phyloP scores from a whole-genome alignment of 1,284 basidiomycete genomes.

The Ceratobasidium sp. region DNA sequence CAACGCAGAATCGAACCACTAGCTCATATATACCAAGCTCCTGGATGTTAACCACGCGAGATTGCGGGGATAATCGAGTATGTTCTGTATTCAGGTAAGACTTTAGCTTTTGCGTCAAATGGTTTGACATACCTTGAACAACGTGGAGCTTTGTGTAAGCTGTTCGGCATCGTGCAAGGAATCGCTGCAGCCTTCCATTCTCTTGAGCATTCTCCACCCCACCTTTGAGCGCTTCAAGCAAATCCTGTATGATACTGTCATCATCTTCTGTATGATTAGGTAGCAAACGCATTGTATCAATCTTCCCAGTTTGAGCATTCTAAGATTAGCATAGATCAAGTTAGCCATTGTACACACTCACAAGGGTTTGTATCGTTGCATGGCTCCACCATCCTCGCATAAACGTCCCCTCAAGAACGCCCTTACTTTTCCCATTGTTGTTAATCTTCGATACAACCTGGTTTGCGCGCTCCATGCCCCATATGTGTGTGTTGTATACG shows the following conservation, averaged over 20 bases:
- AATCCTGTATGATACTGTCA: neutral
- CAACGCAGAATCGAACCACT: neutral
- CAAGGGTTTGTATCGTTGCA: neutral
- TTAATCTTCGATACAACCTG: neutral
- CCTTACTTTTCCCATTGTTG: neutral
- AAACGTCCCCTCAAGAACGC: constrained; percentile 6
- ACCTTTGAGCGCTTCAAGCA: neutral
- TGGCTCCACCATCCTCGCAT: constrained; percentile 25
- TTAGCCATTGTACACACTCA: neutral
- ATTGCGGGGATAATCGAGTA: constrained; percentile 8
- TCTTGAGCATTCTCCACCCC: constrained; percentile 7
- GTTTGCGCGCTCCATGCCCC: constrained; percentile 23
- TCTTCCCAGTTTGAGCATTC: neutral
- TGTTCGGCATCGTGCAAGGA: neutral
- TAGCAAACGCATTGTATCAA: neutral
- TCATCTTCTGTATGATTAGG: constrained; percentile 4
- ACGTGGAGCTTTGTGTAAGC: neutral
- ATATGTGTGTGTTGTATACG: constrained; percentile 13
- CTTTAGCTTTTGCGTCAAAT: too few relatives aligned
- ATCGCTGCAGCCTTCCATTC: constrained; percentile 1
- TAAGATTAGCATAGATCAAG: neutral
- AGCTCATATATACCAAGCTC: neutral
- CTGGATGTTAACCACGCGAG: neutral
- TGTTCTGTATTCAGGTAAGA: neutral
- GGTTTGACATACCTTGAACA: neutral